Percentiles rank a stretch among this genome's conserved stretches.
Evolutionary conservation across 768 basidiomycete species (phyloP).

Genomic region (Psilocybe cyanescens): DNA sequence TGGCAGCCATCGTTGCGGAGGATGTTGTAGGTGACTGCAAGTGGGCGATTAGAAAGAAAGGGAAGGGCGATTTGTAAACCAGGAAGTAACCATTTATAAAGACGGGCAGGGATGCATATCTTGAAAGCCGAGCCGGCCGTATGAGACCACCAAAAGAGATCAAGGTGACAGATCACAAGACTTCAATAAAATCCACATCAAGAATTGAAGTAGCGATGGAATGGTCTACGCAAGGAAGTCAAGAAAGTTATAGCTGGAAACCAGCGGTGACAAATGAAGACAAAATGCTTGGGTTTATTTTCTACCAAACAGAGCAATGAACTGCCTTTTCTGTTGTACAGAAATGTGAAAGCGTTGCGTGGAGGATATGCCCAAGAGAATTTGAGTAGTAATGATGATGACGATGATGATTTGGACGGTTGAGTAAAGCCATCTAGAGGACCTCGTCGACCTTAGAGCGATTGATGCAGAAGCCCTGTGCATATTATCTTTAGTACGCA

Average conservation of each 20-base stretch:
- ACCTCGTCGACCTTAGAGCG: conserved; percentile 73
- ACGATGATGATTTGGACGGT: not conserved
- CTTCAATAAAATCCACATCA: not conserved
- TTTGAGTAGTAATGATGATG: no score
- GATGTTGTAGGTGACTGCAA: not conserved
- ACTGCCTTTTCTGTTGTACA: no score
- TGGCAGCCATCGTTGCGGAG: not conserved
- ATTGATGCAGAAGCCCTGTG: conserved; percentile 68
- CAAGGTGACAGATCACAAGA: not conserved
- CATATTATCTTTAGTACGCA: not conserved
- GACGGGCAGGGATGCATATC: not conserved
- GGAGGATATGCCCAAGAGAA: no score
- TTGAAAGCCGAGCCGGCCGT: not conserved
- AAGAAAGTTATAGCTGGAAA: no score
- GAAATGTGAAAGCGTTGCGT: no score
- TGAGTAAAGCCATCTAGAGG: conserved; percentile 23
- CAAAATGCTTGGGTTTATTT: no score
- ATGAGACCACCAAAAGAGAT: not conserved
- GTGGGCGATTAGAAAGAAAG: not conserved
- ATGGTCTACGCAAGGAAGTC: no score
- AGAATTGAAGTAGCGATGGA: not conserved
- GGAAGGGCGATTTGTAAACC: not conserved
- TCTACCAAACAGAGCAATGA: no score
- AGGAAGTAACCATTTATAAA: not conserved
- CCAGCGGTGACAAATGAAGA: no score